Percentiles rank a stretch among this genome's conserved stretches.
Evolutionary conservation across 495 filamentous ascomycete species (phyloP).

Genomic region (Halenospora varia): DNA sequence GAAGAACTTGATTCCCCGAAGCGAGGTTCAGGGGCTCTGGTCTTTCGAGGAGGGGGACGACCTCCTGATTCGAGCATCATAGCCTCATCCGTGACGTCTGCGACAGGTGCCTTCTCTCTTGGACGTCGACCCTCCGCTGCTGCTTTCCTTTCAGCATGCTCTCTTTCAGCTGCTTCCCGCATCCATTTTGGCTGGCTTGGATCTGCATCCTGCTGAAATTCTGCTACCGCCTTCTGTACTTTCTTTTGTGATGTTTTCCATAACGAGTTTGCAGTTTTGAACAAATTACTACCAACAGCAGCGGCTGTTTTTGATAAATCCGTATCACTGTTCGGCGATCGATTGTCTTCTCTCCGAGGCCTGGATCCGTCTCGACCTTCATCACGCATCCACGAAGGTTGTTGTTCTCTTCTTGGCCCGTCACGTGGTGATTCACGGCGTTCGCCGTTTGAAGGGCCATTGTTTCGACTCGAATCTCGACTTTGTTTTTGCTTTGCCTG

Average conservation of each 20-base stretch:
- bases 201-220: constrained; percentile 76
- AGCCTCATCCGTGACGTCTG: constrained; percentile 77
- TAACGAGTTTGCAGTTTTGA: constrained; percentile 89
- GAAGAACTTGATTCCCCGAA: constrained; percentile 18
- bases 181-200: constrained; percentile 92
- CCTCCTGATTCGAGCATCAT: constrained; percentile 74
- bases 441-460: constrained; percentile 23
- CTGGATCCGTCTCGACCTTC: constrained; percentile 29
- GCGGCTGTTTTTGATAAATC: constrained; percentile 80
- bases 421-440: constrained; percentile 28
- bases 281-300: constrained; percentile 73
- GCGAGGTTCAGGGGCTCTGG: constrained; percentile 21
- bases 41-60: constrained; percentile 35
- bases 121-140: constrained; percentile 10
- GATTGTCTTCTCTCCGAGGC: constrained; percentile 47
- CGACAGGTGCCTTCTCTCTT: constrained; percentile 4
- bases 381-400: constrained; percentile 29
- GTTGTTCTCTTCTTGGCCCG: constrained; percentile 30
- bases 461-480: constrained; percentile 26
- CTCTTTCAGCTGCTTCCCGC: constrained; percentile 39
- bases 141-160: constrained; percentile 18
- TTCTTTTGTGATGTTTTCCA: constrained; percentile 95
- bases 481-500: constrained; percentile 55
- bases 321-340: constrained; percentile 60
- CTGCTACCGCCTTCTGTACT: constrained; percentile 89